Percentiles rank a stretch among this genome's conserved stretches.
Evolutionary conservation across 805 yeast genomes (phyloP).

Genomic region (Candida awuae): DNA sequence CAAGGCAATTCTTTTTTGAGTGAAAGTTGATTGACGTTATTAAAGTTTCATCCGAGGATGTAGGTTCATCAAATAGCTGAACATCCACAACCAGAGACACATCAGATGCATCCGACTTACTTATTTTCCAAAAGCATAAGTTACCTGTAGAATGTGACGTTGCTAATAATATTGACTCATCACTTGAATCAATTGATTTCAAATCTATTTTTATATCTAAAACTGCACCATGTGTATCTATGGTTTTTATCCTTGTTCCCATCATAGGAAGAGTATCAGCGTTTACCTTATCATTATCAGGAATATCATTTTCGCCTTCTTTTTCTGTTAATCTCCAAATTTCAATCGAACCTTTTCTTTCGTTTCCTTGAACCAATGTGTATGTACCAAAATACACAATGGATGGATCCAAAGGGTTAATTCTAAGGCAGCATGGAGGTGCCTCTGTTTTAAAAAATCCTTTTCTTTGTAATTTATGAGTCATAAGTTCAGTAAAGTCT

Average conservation of each 20-base stretch:
- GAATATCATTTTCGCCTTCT: background rate
- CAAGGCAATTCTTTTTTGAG: conserved; percentile 33
- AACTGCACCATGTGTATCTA: conserved; percentile 50
- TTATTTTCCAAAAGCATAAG: conserved; percentile 52
- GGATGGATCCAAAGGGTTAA: conserved; percentile 42
- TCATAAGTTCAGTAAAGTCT: background rate
- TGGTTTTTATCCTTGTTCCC: conserved; percentile 12
- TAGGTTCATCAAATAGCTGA: conserved; percentile 38
- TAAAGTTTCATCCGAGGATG: conserved; percentile 29
- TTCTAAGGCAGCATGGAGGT: conserved; percentile 81
- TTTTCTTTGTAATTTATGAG: conserved; percentile 15
- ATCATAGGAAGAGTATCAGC: background rate
- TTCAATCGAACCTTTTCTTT: conserved; percentile 57
- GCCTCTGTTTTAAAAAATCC: conserved; percentile 36
- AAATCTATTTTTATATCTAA: conserved; percentile 71
- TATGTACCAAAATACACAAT: conserved; percentile 72
- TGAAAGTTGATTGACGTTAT: conserved; percentile 61
- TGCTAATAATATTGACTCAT: conserved; percentile 37
- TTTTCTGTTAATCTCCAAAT: conserved; percentile 23
- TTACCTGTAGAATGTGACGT: conserved; percentile 81
- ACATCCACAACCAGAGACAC: conserved; percentile 26
- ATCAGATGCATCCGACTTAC: conserved; percentile 14
- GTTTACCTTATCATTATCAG: conserved; percentile 9
- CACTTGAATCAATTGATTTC: conserved; percentile 7
- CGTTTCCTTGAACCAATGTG: conserved; percentile 51